Percentiles rank a stretch among this genome's conserved stretches.
Evolutionary conservation across 2,329 filamentous ascomycete genomes (phyloP).

Genomic region (Fusarium brevicatenulatum): DNA sequence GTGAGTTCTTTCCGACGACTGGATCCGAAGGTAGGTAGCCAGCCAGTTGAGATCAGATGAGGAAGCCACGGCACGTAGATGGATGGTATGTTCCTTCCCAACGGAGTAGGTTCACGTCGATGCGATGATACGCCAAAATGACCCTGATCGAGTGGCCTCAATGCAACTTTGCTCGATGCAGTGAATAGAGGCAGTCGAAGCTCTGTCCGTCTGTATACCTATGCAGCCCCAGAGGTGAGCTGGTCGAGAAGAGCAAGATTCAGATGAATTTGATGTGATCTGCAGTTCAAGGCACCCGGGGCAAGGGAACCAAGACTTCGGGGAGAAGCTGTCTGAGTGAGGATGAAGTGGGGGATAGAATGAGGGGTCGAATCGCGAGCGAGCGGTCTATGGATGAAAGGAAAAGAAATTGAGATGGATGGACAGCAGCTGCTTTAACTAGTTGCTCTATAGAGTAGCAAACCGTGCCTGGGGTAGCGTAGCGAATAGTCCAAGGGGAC

Average conservation of each 20-base stretch:
- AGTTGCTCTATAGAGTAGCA: conserved; percentile 12
- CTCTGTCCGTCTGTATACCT: not conserved
- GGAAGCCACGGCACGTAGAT: conserved; percentile 9
- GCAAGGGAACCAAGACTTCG: conserved; percentile 39
- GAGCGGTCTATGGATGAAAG: conserved; percentile 23
- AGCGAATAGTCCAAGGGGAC: conserved; percentile 1
- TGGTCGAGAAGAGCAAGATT: conserved; percentile 8
- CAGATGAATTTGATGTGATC: conserved; percentile 26
- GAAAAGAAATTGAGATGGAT: conserved; percentile 8
- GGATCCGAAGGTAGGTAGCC: not conserved
- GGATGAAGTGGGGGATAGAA: conserved; percentile 20
- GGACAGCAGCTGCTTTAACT: conserved; percentile 17
- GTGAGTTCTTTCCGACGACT: conserved; percentile 1
- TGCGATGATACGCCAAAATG: conserved; percentile 9
- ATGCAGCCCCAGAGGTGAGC: not conserved
- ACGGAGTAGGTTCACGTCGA: conserved; percentile 4
- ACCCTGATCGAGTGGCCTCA: not conserved
- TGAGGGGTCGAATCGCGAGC: conserved; percentile 32
- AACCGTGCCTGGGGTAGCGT: not conserved
- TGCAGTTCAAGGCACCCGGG: conserved; percentile 31
- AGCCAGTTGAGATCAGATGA: conserved; percentile 27
- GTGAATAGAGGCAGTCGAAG: conserved; percentile 2
- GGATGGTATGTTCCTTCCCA: conserved; percentile 17
- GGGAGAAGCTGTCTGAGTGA: conserved; percentile 31
- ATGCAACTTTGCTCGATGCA: conserved; percentile 7